phyloP scores from a whole-genome alignment of 352 stramenopile genomes.

The Pythium rhizo-oryzae region DNA sequence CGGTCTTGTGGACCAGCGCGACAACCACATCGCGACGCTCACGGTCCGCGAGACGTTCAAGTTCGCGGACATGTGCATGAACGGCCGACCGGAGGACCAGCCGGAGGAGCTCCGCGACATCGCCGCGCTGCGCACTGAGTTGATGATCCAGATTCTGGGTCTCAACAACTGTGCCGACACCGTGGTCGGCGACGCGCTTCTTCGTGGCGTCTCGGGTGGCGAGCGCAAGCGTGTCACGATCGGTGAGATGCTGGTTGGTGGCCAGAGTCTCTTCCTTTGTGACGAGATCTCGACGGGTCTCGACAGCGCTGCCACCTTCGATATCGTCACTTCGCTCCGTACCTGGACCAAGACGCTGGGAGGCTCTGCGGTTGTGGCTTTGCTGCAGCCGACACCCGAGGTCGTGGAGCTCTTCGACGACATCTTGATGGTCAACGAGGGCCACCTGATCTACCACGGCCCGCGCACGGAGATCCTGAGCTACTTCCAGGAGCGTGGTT shows the following conservation, averaged over 20 bases:
- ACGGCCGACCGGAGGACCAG: slow-evolving; percentile 51
- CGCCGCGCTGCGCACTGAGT: slow-evolving; percentile 65
- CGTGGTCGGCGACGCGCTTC: slow-evolving; percentile 89
- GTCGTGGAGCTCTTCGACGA: slow-evolving; percentile 96
- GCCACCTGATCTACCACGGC: slow-evolving; percentile 94
- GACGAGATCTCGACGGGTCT: slow-evolving; percentile 95
- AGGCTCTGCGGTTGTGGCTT: slow-evolving; percentile 39
- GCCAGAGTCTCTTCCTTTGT: slow-evolving; percentile 76
- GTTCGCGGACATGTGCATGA: slow-evolving; percentile 94
- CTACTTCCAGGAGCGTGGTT: slow-evolving; percentile 88
- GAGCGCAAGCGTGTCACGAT: slow-evolving; percentile 86
- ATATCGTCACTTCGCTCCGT: slow-evolving; percentile 83
- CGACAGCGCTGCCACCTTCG: slow-evolving; percentile 91
- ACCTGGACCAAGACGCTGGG: slow-evolving; percentile 38
- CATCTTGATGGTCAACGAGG: slow-evolving; percentile 93
- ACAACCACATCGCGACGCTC: slow-evolving; percentile 91
- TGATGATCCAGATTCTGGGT: slow-evolving; percentile 81
- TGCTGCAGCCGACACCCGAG: slow-evolving; percentile 86
- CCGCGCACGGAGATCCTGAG: slow-evolving; percentile 59
- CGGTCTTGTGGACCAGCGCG: slow-evolving; percentile 66
- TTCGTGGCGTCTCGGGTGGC: slow-evolving; percentile 92
- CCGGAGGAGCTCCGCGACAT: slow-evolving; percentile 77
- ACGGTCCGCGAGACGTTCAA: slow-evolving; percentile 95
- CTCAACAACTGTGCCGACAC: slow-evolving; percentile 91
- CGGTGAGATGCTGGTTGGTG: slow-evolving; percentile 90